These are phyloP conservation scores for Papilionanthe hybrid DNA, from an alignment of 116 monocot genomes.

Conservation along the genomic window DNA sequence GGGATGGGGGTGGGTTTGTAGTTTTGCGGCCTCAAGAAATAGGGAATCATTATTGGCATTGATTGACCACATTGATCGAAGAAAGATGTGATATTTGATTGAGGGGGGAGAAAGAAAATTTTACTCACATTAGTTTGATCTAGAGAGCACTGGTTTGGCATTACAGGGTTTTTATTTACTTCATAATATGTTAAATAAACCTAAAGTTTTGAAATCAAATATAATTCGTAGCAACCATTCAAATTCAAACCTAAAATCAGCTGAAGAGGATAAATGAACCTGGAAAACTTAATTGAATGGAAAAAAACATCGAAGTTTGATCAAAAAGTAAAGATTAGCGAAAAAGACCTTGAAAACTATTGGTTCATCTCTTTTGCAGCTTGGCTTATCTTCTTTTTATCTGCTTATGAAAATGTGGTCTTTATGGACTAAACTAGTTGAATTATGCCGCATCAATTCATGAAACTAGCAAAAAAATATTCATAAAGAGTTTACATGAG, in stretches of 20 bases:
- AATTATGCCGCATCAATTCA: too few species aligned
- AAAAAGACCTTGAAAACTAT: not conserved
- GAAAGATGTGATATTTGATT: not conserved
- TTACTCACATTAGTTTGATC: not conserved
- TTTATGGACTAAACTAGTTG: too few species aligned
- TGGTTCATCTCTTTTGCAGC: too few species aligned
- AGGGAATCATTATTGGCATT: not conserved
- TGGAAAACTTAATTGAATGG: too few species aligned
- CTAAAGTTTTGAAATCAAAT: not conserved
- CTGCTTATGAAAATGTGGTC: too few species aligned
- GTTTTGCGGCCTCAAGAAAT: not conserved
- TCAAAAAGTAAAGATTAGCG: not conserved
- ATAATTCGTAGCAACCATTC: not conserved
- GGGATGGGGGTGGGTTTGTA: too few species aligned
- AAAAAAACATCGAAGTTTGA: not conserved
- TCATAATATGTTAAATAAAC: not conserved
- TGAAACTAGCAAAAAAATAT: too few species aligned
- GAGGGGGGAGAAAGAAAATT: not conserved
- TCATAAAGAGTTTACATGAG: too few species aligned
- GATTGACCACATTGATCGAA: not conserved
- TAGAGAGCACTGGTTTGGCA: not conserved
- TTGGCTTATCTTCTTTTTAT: too few species aligned
- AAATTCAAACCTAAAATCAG: not conserved
- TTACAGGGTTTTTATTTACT: not conserved
- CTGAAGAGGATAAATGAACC: not conserved